These are phyloP conservation scores for Arthrobotrys conoides DNA, from an alignment of 2,329 filamentous ascomycete species.

Conservation along the genomic window DNA sequence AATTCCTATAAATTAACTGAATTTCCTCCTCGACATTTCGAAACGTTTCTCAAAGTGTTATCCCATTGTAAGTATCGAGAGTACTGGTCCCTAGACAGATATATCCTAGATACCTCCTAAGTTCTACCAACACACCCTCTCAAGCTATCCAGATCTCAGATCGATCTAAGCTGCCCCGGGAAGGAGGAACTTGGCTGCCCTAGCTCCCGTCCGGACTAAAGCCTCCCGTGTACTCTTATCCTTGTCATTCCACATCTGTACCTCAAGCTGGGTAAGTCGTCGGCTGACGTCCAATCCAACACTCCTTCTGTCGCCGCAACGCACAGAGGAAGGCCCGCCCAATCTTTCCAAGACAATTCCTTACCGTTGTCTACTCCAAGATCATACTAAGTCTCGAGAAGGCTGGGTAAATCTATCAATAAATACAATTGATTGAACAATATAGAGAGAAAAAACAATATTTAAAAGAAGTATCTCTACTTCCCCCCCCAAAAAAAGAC, in stretches of 20 bases:
- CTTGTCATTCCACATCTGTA: not conserved
- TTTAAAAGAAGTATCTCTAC: not conserved
- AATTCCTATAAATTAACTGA: conserved; percentile 26
- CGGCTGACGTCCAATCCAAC: conserved; percentile 8
- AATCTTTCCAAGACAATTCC: conserved; percentile 15
- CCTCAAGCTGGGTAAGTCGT: not conserved
- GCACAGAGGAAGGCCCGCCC: not conserved
- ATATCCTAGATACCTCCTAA: not conserved
- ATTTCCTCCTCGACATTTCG: not conserved
- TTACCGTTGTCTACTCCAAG: conserved; percentile 7
- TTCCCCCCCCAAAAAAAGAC: not conserved
- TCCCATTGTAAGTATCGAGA: not conserved
- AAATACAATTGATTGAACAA: not conserved
- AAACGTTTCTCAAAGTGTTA: not conserved
- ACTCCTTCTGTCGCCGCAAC: not conserved
- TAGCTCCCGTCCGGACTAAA: not conserved
- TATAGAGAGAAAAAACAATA: not conserved
- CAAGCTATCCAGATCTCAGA: not conserved
- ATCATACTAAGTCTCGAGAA: not conserved
- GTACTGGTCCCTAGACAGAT: not conserved
- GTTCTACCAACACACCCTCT: conserved; percentile 3
- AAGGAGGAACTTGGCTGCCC: not conserved
- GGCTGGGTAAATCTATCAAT: not conserved
- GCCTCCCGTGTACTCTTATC: not conserved
- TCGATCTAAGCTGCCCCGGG: conserved; percentile 12